Base-by-base conservation (phyloP, 2,329 filamentous ascomycete species). In the Alternaria burnsii region DNA sequence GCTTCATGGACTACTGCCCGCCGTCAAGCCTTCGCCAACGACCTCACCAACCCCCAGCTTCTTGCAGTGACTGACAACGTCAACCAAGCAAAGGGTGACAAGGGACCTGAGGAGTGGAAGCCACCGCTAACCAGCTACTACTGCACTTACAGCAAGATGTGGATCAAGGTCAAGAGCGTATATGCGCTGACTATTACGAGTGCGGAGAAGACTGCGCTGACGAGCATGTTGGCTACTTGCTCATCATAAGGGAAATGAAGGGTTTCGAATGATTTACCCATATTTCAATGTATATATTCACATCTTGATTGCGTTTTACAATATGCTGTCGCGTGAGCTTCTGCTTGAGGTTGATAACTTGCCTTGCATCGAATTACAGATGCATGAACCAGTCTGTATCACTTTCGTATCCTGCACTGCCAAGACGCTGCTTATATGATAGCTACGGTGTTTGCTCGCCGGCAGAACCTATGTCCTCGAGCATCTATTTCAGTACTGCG, bases 31-130 rank as follows among this genome's bases (percentile, higher is more conserved):
- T 93, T 93, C 72, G 92, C 92, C 67, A 95, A 93, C 78, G 92
- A 95, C 79, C 76, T 94, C 59, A 85, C 81, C 1, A 86, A 89
- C 55, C 92, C 92, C 0, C 91, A 95, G 80, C 85, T 95, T 30
- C 86, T 91, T 79, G 90, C 92, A 34, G 91, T 95, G 9, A 94
- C 91, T 4, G 90, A 91, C 75, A 87, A 85, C 55, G 88, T 93
- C 67, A 96, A 96, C 80, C 82, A 88, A 69, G 67, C 81, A 34
- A 95, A 94, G 83, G 81, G 91, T n/a, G 91, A 93, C 76, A 80
- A 83, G 66, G 88, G 88, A 54, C 91, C 92, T 0, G 92, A 94
- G 72, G 76, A 80, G 11, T 96, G 92, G 91, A 90, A 92, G 81
- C 92, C 91, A 12, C 67, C 69, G 61, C 71, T 73, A 63, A 67